Base-by-base conservation (phyloP, 306 rosid genomes). In the Datisca glomerata region DNA sequence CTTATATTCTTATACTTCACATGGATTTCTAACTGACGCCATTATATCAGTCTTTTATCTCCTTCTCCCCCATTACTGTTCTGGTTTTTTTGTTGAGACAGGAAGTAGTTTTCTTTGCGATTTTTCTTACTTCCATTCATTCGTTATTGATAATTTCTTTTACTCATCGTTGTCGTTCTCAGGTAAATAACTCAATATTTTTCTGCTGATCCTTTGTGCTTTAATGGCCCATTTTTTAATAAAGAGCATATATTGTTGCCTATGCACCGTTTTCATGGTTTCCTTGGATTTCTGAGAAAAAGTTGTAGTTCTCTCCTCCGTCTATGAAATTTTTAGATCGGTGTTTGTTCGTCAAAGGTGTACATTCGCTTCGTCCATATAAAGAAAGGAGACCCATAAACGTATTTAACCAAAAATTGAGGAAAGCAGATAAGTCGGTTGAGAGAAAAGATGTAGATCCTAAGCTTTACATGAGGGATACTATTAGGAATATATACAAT, bases 391-490 rank as follows among this genome's bases (percentile, higher is more conserved):
- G 36, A 5, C n/a, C 36, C 13, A 31, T 12, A 8, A 31, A 31
- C 2, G n/a, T 31, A 8, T 31, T 31, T 8, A 2, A 14, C 0
- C n/a, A 14, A 31, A 31, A 31, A 14, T 1, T 11, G 36, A 31
- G n/a, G 36, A 31, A 31, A 8, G 9, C 36, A 8, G 36, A 31
- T 11, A 31, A 31, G n/a, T 31, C n/a, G 9, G n/a, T 31, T 45
- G 24, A 37, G 56, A 18, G 10, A 38, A 38, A 38, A 38, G 19
- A 20, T 12, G 63, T 45, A 18, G 57, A 41, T 24, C 36, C 42
- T 0, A 63, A 33, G 32, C 56, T 53, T 50, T 86, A 81, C 25
- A 81, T 35, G 63, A 71, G 91, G 45, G 74, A 75, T 41, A 18
- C 53, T 2, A 45, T 78, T 37, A 63, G 61, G 3, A 31, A 5